Evolutionary conservation across 805 yeast genomes (phyloP).

Genomic region (Saturnispora bothae): DNA sequence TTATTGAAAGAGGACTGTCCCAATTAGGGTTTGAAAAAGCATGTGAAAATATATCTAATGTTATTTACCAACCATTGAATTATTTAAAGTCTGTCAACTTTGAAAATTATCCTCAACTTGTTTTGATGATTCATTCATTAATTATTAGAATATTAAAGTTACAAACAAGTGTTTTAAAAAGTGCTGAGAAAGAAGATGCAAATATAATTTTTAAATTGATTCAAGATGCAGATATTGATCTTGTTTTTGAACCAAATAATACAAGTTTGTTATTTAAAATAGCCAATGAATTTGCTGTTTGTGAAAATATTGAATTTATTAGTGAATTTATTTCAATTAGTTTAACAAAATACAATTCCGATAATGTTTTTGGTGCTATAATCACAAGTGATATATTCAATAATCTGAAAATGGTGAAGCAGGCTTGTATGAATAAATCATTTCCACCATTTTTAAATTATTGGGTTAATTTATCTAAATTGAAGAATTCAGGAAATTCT

Average conservation of each 20-base stretch:
- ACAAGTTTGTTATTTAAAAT: slow-evolving; percentile 3
- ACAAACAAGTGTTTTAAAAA: background rate
- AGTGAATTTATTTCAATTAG: slow-evolving; percentile 7
- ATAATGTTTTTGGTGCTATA: slow-evolving; percentile 7
- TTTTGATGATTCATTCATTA: background rate
- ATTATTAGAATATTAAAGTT: background rate
- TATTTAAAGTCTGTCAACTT: background rate
- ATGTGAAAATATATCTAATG: slow-evolving; percentile 4
- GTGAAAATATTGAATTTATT: slow-evolving; percentile 2
- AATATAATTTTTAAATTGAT: slow-evolving; percentile 8
- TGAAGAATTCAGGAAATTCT: background rate
- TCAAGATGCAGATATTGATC: slow-evolving; percentile 9
- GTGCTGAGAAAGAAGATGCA: slow-evolving; percentile 5
- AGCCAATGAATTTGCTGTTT: slow-evolving; percentile 3
- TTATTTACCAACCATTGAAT: slow-evolving; percentile 6
- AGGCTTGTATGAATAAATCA: background rate
- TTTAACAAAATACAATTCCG: slow-evolving; percentile 5
- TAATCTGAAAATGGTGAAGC: background rate
- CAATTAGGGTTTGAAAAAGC: background rate
- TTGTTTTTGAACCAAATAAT: slow-evolving; percentile 3
- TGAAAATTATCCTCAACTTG: background rate
- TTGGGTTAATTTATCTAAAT: slow-evolving; percentile 4
- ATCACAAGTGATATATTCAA: slow-evolving; percentile 7
- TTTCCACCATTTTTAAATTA: slow-evolving; percentile 8
- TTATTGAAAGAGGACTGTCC: background rate